A percentile compares a stretch with the other conserved stretches of the same genome.
phyloP scores from a whole-genome alignment of 768 basidiomycete genomes.

The Gloeopeniophorella convolvens region DNA sequence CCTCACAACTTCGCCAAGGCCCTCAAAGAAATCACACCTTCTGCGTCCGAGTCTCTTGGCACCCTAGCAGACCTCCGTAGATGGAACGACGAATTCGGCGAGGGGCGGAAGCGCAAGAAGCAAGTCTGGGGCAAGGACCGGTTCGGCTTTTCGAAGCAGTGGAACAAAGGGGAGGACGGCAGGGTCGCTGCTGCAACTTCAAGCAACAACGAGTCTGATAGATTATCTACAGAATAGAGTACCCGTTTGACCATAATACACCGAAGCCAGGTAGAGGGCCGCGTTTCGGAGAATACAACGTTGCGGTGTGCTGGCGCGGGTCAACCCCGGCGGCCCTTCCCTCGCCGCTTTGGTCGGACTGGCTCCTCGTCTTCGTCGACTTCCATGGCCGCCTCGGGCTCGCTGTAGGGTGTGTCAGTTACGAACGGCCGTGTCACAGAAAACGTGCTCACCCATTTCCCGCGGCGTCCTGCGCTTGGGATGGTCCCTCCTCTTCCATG shows the following conservation, averaged over 20 bases:
- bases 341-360: conserved; percentile 26
- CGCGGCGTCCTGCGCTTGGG: conserved; percentile 10
- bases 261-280: background rate
- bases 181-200: conserved; percentile 32
- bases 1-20: conserved; percentile 75
- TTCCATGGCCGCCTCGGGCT: conserved; percentile 33
- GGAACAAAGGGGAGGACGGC: conserved; percentile 35
- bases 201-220: conserved; percentile 8
- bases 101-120: conserved; percentile 62
- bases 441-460: too few species aligned
- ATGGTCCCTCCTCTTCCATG: conserved; percentile 26
- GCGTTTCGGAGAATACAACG: background rate
- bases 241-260: conserved; percentile 1
- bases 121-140: conserved; percentile 83
- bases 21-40: conserved; percentile 84
- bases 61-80: conserved; percentile 69
- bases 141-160: conserved; percentile 73
- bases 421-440: background rate
- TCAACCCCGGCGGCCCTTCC: conserved; percentile 10
- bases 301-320: background rate
- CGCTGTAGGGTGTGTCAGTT: conserved; percentile 19
- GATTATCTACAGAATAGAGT: conserved; percentile 10
- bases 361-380: conserved; percentile 40
- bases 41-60: conserved; percentile 75
- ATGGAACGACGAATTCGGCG: conserved; percentile 95